Conservation (phyloP, 257 asterid genomes). For the Scutellaria minor region DNA sequence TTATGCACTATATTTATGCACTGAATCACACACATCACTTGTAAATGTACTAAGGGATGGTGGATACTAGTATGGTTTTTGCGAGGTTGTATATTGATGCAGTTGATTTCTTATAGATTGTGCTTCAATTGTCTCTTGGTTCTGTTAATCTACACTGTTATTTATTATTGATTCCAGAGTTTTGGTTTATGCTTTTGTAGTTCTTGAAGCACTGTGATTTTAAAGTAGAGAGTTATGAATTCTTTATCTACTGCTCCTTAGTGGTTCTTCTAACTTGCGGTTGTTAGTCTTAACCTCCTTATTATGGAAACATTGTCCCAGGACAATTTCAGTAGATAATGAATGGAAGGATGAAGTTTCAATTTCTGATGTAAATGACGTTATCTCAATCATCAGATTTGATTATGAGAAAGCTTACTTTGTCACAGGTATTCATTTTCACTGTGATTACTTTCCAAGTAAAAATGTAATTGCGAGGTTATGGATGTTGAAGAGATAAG, state of each 20-base stretch:
- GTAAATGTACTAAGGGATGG: too few relatives aligned
- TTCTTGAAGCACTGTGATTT: conserved; percentile 4
- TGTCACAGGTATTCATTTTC: conserved; percentile 63
- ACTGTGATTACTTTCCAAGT: background rate
- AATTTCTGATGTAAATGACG: conserved; percentile 55
- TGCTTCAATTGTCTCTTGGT: background rate
- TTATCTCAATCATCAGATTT: conserved; percentile 59
- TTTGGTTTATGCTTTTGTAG: background rate
- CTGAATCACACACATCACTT: background rate
- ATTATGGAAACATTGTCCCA: conserved; percentile 37
- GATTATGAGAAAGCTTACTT: conserved; percentile 82
- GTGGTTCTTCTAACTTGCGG: conserved; percentile 5
- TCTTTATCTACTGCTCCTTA: background rate
- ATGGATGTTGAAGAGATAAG: background rate
- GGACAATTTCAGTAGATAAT: conserved; percentile 43
- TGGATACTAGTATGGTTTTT: too few relatives aligned
- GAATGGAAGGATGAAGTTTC: conserved; percentile 43
- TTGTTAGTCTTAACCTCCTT: background rate
- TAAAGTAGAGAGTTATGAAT: background rate
- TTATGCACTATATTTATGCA: background rate
- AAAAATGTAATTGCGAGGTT: conserved; percentile 4
- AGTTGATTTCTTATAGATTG: background rate
- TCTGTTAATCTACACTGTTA: background rate
- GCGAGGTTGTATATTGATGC: background rate
- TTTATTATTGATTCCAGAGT: too few relatives aligned